Percentiles rank a stretch among this genome's conserved stretches.
Conservation (phyloP, 148 eudicot genomes). For the Oxyria digyna region DNA sequence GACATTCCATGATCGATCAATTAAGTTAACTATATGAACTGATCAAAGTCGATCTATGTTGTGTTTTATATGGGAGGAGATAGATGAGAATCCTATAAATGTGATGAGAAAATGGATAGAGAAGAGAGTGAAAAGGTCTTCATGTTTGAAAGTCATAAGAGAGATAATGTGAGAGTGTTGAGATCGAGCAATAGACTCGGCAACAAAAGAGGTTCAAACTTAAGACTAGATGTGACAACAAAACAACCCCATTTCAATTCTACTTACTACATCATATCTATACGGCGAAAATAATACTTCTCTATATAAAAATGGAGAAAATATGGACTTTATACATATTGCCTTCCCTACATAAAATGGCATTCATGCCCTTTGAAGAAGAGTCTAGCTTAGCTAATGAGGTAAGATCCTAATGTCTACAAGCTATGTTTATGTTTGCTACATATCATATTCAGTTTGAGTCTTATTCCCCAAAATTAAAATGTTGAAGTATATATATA, state of each 20-base stretch:
- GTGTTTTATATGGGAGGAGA: neutral
- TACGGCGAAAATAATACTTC: neutral
- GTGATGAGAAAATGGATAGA: conserved; percentile 2
- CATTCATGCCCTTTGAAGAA: conserved; percentile 1
- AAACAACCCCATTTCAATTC: neutral
- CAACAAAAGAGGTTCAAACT: conserved; percentile 5
- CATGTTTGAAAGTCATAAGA: conserved; percentile 8
- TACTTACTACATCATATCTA: too few relatives aligned
- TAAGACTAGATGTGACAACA: conserved; percentile 5
- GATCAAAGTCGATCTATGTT: neutral
- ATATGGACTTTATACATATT: neutral
- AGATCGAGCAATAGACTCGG: conserved; percentile 1
- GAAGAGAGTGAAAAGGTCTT: conserved; percentile 5
- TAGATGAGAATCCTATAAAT: too few relatives aligned
- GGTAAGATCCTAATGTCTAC: neutral
- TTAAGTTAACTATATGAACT: neutral
- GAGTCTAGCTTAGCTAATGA: conserved; percentile 4
- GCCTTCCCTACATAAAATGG: neutral
- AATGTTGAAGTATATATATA: neutral
- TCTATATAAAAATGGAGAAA: neutral
- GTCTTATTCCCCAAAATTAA: neutral
- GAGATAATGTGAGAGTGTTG: neutral
- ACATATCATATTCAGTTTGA: neutral
- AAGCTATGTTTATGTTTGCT: neutral
- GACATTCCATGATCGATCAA: neutral